Evolutionary conservation across 1,139 yeast species (phyloP).

Genomic region (Martiniozyma asiatica): DNA sequence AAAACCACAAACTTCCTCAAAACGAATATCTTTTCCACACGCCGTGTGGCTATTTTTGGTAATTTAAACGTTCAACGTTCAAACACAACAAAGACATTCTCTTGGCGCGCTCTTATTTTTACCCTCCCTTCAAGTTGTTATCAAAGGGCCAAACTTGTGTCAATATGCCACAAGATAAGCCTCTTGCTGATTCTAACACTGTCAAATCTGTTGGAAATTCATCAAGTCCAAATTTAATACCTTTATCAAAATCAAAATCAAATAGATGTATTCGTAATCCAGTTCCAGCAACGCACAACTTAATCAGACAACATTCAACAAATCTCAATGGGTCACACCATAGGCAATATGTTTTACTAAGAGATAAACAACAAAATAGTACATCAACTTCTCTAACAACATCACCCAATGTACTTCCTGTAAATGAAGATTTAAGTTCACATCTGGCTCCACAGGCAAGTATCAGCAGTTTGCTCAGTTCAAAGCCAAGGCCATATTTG

Average conservation of each 20-base stretch:
- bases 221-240: no score
- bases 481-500: constrained; percentile 16
- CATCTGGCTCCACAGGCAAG: constrained; percentile 7
- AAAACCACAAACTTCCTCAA: no score
- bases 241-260: constrained; percentile 4
- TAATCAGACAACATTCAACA: constrained; percentile 13
- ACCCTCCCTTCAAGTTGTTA: no score
- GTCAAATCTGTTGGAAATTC: no score
- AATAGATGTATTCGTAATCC: constrained; percentile 17
- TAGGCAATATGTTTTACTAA: constrained; percentile 21
- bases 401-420: constrained; percentile 4
- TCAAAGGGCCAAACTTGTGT: no score
- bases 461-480: constrained; percentile 1
- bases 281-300: constrained; percentile 3
- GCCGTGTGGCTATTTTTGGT: no score
- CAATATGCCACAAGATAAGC: no score
- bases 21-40: no score
- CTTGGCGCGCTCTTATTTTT: no score
- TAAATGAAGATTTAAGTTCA: constrained; percentile 8
- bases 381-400: background rate
- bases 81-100: no score
- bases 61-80: no score
- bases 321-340: constrained; percentile 18
- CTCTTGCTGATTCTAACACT: no score
- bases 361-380: constrained; percentile 14